Base-by-base conservation (phyloP, 192 early-diverging fungal genomes). In the Chytriomyces confervae region DNA sequence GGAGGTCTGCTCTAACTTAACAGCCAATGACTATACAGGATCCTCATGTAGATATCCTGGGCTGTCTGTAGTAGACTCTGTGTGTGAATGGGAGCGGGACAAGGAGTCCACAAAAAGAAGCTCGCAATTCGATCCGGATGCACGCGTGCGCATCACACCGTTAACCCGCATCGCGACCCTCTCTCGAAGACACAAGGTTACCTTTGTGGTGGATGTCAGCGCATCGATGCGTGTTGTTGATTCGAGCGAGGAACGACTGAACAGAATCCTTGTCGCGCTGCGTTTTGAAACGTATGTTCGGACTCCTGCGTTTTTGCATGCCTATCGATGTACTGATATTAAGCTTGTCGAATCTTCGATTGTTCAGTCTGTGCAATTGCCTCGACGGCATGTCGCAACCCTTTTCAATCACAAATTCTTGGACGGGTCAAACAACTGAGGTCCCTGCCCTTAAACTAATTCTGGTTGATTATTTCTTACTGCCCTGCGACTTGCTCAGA, bases 201-300 rank as follows among this genome's bases (percentile, higher is more conserved):
- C 91, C 3, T 89, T 93, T 73, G 80, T 93, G 61, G 81, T 94
- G 50, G 93, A 94, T 78, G 82, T 91, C 27, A 89, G 84, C 10
- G 89, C 92, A 0, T 91, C 89, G 62, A 87, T 94, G 79, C 84
- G 90, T n/a, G 74, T 81, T 27, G 79, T 86, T 2, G 85, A 86
- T 76, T 50, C 74, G 8, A 75, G 62, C 23, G 77, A 53, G 49
- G 79, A 76, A 9, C 82, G 76, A 45, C 23, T 76, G 62, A 81
- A 83, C 18, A 79, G 86, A 69, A 77, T 80, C 5, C 67, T 85
- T 29, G 61, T 79, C 7, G 80, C 83, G 3, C 61, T 77, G 5
- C 84, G 81, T 24, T 88, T 86, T 77, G 87, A 88, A 75, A 84
- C 83, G 84, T 84, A 47, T 73, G 84, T 75, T 24, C 27, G 8